Base-by-base conservation (phyloP, 176 grass and related monocot genomes). In the Triticum dicoccoides region DNA sequence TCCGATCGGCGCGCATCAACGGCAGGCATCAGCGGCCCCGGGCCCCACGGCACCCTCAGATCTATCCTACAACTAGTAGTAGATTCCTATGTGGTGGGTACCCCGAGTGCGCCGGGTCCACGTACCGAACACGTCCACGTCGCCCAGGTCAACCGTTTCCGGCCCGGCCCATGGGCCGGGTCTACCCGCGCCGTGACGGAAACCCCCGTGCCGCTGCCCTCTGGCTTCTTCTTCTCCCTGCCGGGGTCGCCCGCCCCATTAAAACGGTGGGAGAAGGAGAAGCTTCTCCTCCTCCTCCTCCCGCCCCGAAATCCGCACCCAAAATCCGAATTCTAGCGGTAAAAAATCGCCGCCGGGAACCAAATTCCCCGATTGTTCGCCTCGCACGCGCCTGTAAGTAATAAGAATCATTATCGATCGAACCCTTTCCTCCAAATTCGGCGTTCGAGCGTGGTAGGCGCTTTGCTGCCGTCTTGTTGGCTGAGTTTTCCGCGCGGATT, bases 181-280 rank as follows among this genome's bases (percentile, higher is more conserved):
- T 84, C 77, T 47, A 90, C 8, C 6, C 13, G 1, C 0, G n/a
- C 74, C 39, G 44, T 8, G 9, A 3, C 69, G 15, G 32, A 44
- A 85, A 56, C 80, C 80, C 23, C 30, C 61, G 11, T 67, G 73
- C 47, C 73, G 23, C 27, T 59, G 54, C 71, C 44, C 62, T 20
- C 70, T n/a, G 45, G 39, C 79, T 30, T 6, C 49, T 73, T 54
- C 84, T 73, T 76, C 79, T 86, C 80, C 79, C 79, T 52, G 65
- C n/a, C 33, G 15, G 11, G 42, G 49, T 9, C 84, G 49, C 83
- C 20, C 61, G 35, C 44, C 44, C 79, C 70, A 66, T 88, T 85
- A 85, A 91, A 91, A 82, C 21, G 51, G 45, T 47, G 68, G 70
- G 56, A 59, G 56, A 77, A 75, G 61, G 61, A 77, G 70, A 77